These are phyloP conservation scores for Talaromyces verruculosus DNA, from an alignment of 2,329 filamentous ascomycete genomes.

Conservation along the genomic window DNA sequence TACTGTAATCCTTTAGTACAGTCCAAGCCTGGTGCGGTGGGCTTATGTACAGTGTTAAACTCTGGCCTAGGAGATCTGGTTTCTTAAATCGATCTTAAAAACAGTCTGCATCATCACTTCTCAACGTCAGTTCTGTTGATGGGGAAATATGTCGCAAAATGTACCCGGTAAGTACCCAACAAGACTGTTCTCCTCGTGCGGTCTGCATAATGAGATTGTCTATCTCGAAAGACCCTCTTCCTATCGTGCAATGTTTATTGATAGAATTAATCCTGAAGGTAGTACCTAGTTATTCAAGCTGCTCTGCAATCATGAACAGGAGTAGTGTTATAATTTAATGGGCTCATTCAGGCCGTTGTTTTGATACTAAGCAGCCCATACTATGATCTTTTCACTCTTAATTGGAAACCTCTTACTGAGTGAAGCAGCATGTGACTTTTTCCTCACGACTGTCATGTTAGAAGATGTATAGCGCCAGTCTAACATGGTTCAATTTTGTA, in stretches of 20 bases:
- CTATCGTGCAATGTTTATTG: no score
- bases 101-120: background rate
- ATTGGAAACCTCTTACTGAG: background rate
- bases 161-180: no score
- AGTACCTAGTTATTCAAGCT: background rate
- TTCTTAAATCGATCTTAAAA: background rate
- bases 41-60: background rate
- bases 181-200: no score
- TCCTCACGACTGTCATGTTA: no score
- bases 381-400: background rate
- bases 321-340: background rate
- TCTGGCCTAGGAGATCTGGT: background rate
- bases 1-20: background rate
- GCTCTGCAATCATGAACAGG: background rate
- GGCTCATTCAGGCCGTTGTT: background rate
- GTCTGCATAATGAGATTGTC: no score
- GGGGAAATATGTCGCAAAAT: background rate
- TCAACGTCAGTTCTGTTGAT: background rate
- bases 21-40: background rate
- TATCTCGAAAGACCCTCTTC: no score
- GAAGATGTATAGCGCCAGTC: no score
- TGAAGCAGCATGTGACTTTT: no score
- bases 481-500: no score
- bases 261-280: background rate
- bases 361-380: conserved; percentile 1